phyloP scores from a whole-genome alignment of 306 rosid species.

The Luffa acutangula region DNA sequence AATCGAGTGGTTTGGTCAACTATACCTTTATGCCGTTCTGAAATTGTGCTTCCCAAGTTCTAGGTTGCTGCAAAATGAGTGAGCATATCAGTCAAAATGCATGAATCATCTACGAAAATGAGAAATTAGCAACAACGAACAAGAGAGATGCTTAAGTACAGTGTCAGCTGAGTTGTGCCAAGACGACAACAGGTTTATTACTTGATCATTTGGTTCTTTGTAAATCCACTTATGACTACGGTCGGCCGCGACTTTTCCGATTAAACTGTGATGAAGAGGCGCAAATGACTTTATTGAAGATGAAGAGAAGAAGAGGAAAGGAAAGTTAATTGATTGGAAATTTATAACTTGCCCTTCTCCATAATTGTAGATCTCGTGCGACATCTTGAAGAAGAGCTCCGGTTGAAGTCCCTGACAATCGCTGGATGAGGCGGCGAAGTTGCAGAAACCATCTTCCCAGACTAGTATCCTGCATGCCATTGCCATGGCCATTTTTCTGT shows the following conservation, averaged over 20 bases:
- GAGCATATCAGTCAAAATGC: neutral
- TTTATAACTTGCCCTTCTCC: slow-evolving; percentile 68
- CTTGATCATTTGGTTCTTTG: slow-evolving; percentile 87
- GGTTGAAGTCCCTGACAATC: slow-evolving; percentile 63
- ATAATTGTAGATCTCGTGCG: slow-evolving; percentile 96
- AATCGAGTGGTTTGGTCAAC: neutral
- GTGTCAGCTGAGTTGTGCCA: slow-evolving; percentile 92
- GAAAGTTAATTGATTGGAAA: neutral
- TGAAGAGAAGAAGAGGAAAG: neutral
- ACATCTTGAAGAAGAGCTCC: slow-evolving; percentile 96
- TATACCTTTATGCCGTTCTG: slow-evolving; percentile 90
- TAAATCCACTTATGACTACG: slow-evolving; percentile 93
- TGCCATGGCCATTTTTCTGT: too few relatives aligned
- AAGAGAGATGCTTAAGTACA: slow-evolving; percentile 17
- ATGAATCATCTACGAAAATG: neutral
- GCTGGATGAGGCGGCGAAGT: slow-evolving; percentile 64
- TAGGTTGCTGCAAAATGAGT: slow-evolving; percentile 54
- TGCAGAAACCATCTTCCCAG: slow-evolving; percentile 99
- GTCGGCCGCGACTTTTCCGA: slow-evolving; percentile 94
- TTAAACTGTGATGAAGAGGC: slow-evolving; percentile 37
- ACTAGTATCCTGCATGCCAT: slow-evolving; percentile 63
- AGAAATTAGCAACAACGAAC: neutral
- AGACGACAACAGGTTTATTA: slow-evolving; percentile 80
- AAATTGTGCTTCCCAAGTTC: slow-evolving; percentile 99
- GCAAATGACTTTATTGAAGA: too few relatives aligned